Conservation (phyloP, 257 asterid genomes). For the Euphrasia confusa region DNA sequence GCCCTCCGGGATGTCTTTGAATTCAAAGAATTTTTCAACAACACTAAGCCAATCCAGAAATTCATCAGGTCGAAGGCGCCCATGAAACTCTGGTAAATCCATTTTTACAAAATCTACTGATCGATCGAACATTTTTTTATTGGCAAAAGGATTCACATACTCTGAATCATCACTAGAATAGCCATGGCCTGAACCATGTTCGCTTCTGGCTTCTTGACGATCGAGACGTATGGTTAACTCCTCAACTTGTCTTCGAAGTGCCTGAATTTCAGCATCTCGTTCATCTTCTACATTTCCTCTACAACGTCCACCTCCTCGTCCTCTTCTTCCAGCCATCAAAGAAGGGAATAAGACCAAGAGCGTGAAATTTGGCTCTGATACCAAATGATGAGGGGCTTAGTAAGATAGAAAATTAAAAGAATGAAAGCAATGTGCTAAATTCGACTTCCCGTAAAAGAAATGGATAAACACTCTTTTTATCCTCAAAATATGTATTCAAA, state of each 20-base stretch:
- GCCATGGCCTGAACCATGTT: slow-evolving; percentile 10
- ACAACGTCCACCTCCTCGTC: slow-evolving; percentile 11
- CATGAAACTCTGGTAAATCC: not conserved
- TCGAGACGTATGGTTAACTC: slow-evolving; percentile 1
- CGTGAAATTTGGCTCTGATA: not conserved
- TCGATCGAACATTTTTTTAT: not conserved
- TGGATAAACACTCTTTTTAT: too few relatives aligned
- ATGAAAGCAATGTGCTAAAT: too few relatives aligned
- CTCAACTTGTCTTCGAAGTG: slow-evolving; percentile 22
- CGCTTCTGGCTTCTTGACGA: slow-evolving; percentile 8
- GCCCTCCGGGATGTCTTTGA: not conserved
- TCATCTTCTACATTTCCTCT: slow-evolving; percentile 14
- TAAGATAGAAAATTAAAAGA: too few relatives aligned
- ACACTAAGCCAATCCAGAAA: not conserved
- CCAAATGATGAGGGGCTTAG: not conserved
- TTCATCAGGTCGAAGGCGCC: not conserved
- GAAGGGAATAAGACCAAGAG: not conserved
- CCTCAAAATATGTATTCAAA: too few relatives aligned
- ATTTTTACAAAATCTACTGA: not conserved
- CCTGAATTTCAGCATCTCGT: slow-evolving; percentile 22
- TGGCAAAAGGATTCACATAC: not conserved
- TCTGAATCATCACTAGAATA: not conserved
- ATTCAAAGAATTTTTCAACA: not conserved
- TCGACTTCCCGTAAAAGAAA: too few relatives aligned
- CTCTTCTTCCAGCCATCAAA: slow-evolving; percentile 7